Base-by-base conservation (phyloP, 768 basidiomycete genomes). In the Hygrocybe punicea region DNA sequence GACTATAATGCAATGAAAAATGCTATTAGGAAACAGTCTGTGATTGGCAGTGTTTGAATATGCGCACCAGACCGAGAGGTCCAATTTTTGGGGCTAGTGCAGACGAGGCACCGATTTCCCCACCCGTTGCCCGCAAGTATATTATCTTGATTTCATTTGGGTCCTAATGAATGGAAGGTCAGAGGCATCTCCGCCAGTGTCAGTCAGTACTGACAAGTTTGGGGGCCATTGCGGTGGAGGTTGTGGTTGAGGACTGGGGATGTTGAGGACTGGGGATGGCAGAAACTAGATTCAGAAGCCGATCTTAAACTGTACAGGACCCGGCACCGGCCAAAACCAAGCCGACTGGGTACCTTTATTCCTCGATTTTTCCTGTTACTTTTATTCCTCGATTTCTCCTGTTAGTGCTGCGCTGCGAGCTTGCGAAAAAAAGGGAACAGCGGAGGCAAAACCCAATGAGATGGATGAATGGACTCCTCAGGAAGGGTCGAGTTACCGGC, bases 81-180 rank as follows among this genome's bases (percentile, higher is more conserved):
- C 97, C 97, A 73, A 99, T 98, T 86, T 99, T 99, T 60, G 97
- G 97, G 51, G 97, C 97, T 61, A 99, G 84, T 59, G 97, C 95
- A 58, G 97, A 94, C 6, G 96, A 98, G 59, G 97, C 92, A 81
- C 96, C 97, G 71, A 98, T 93, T 81, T 98, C 97, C 84, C 97
- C 97, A 77, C 97, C 97, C 55, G 93, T 97, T 53, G 93, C 93
- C 66, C 96, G 85, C 73, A 98, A 89, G 84, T 94, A 93, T 83
- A 98, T 97, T 79, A 97, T 91, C 82, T 98, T 98, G 74, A 98
- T 81, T 81, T 99, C 96, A 77, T 81, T 90, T 67, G 96, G 96
- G 82, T 99, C 96, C 91, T 93, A 69, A 34, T 6, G 39, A 55
- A 19, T 4, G 4, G 29, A 29, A 29, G 29, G 29, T 17, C 54